Conservation (phyloP, 1,284 basidiomycete species). For the Neonothopanus nambi region DNA sequence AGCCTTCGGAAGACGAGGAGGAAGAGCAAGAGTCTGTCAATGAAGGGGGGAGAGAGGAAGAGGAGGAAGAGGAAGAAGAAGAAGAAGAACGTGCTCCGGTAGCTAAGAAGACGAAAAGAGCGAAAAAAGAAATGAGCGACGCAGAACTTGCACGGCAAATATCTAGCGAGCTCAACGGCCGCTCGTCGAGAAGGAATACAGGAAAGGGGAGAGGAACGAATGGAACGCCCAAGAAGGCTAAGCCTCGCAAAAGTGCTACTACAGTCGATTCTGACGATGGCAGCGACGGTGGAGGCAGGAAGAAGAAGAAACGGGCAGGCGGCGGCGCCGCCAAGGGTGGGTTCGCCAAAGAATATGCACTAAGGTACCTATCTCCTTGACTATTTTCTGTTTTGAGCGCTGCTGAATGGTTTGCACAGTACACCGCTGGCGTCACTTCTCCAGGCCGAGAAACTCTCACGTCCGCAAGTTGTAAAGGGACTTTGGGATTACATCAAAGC, state of each 20-base stretch:
- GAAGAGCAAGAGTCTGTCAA: conserved; percentile 32
- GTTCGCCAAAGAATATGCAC: conserved; percentile 74
- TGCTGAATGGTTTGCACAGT: conserved; percentile 37
- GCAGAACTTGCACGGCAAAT: conserved; percentile 71
- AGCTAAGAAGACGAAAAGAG: conserved; percentile 37
- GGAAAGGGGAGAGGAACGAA: conserved; percentile 39
- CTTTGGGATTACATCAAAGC: conserved; percentile 85
- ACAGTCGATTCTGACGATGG: conserved; percentile 57
- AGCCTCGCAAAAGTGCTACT: conserved; percentile 52
- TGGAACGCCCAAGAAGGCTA: conserved; percentile 41
- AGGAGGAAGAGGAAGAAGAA: conserved; percentile 32
- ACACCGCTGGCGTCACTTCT: conserved; percentile 64
- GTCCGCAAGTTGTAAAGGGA: conserved; percentile 87
- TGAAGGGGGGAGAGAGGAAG: conserved; percentile 33
- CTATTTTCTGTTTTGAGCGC: conserved; percentile 10
- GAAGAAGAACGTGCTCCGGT: conserved; percentile 30
- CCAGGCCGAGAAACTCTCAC: conserved; percentile 62
- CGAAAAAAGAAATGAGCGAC: conserved; percentile 48
- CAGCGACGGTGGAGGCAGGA: conserved; percentile 37
- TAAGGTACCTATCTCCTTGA: conserved; percentile 53
- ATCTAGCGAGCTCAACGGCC: conserved; percentile 70
- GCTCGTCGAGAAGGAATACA: conserved; percentile 48
- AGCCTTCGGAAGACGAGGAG: conserved; percentile 28
- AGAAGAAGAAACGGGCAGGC: conserved; percentile 35
- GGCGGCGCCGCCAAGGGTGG: conserved; percentile 58